Evolutionary conservation across 2,329 filamentous ascomycete species (phyloP).

Genomic region (Alternaria burnsii): DNA sequence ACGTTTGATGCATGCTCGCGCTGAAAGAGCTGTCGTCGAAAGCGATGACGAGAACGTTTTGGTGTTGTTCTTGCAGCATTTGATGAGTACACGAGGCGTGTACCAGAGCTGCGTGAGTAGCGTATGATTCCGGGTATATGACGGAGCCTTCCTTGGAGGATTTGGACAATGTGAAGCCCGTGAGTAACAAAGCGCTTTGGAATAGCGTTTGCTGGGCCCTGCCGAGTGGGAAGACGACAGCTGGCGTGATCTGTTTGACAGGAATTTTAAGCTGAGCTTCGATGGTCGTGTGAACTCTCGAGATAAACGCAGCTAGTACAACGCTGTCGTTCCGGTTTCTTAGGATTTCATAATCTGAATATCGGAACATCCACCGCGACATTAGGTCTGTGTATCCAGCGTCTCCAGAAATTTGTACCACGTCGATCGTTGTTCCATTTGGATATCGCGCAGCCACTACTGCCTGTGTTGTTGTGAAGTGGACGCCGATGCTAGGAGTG

Average conservation of each 20-base stretch:
- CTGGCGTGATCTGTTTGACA: conserved; percentile 26
- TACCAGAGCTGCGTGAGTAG: conserved; percentile 11
- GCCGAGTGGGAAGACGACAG: conserved; percentile 23
- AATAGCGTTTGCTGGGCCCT: conserved; percentile 23
- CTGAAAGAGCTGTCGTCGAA: conserved; percentile 41
- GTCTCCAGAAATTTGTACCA: conserved; percentile 33
- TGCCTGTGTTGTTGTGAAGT: conserved; percentile 41
- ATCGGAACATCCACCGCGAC: conserved; percentile 29
- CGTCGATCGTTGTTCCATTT: conserved; percentile 33
- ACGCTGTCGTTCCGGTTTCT: conserved; percentile 22
- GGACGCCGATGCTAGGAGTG: conserved; percentile 32
- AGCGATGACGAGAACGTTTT: conserved; percentile 34
- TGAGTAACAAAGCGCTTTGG: conserved; percentile 25
- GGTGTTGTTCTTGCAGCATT: conserved; percentile 3
- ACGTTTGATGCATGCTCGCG: conserved; percentile 24
- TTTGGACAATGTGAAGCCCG: conserved; percentile 19
- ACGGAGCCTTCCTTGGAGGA: conserved; percentile 12
- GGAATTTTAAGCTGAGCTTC: conserved; percentile 22
- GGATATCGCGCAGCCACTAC: conserved; percentile 33
- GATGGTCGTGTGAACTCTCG: conserved; percentile 23
- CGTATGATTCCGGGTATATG: conserved; percentile 22
- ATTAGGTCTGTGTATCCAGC: conserved; percentile 35
- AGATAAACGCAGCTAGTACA: conserved; percentile 28
- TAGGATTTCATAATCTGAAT: conserved; percentile 14
- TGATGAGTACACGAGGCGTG: neutral